A percentile compares a stretch with the other conserved stretches of the same genome.
phyloP scores from a whole-genome alignment of 78 protist genomes.

The Speleostelium caveatum region DNA sequence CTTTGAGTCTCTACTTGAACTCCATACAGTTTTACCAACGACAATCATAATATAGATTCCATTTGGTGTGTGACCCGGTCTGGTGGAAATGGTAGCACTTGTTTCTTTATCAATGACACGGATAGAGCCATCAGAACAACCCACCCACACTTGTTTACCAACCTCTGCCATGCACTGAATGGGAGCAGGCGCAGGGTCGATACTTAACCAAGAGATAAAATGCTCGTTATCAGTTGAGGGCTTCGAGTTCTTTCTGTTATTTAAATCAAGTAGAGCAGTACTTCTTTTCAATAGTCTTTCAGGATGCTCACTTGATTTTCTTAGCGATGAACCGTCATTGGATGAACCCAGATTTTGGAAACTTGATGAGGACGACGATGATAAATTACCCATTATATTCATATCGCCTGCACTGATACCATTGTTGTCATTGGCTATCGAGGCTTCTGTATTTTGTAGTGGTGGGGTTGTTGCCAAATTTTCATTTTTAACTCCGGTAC shows the following conservation, averaged over 20 bases:
- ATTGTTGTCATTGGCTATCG: background rate
- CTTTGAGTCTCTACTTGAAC: conserved; percentile 43
- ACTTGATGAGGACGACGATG: background rate
- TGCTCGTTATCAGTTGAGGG: conserved; percentile 1
- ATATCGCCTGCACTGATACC: background rate
- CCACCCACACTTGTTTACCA: conserved; percentile 64
- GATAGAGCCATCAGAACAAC: conserved; percentile 65
- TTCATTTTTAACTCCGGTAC: too few relatives aligned
- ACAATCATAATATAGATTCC: conserved; percentile 53
- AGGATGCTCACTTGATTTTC: background rate
- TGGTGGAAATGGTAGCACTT: background rate
- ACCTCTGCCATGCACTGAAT: conserved; percentile 72
- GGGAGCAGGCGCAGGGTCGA: conserved; percentile 63
- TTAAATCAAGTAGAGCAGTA: conserved; percentile 33
- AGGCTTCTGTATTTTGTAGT: background rate
- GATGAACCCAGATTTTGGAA: background rate
- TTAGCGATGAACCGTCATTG: background rate
- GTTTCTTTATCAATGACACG: conserved; percentile 34
- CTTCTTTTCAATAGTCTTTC: conserved; percentile 25
- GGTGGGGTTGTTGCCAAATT: background rate
- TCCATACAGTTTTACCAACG: conserved; percentile 66
- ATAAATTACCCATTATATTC: too few relatives aligned
- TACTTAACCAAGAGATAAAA: conserved; percentile 18
- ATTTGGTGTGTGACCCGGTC: conserved; percentile 36
- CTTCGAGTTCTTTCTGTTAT: background rate